phyloP scores from a whole-genome alignment of 352 stramenopile species.

The Globisporangium ultimum region DNA sequence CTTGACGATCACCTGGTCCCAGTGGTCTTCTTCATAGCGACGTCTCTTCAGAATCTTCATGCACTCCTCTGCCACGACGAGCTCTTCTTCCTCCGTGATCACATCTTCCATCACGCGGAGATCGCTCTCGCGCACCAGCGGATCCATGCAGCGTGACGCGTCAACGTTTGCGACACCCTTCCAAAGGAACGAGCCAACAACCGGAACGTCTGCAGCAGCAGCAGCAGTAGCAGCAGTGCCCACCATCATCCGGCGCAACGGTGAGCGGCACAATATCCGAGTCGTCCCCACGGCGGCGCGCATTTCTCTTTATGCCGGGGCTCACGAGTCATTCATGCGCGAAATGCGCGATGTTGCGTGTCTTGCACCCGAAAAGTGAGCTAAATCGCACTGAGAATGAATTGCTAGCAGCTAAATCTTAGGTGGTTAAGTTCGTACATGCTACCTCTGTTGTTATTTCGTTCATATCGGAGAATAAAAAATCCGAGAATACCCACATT shows the following conservation, averaged over 20 bases:
- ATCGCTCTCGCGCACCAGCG: constrained; percentile 52
- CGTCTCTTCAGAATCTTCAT: constrained; percentile 54
- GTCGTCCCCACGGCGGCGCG: neutral
- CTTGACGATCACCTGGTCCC: constrained; percentile 85
- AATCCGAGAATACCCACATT: neutral
- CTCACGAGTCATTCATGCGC: neutral
- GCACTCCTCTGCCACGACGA: constrained; percentile 68
- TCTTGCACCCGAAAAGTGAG: neutral
- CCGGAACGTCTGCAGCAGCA: neutral
- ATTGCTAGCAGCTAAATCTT: neutral
- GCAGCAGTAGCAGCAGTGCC: neutral
- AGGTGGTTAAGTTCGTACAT: neutral
- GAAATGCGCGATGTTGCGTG: constrained; percentile 1
- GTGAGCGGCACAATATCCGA: constrained; percentile 8
- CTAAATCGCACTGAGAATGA: neutral
- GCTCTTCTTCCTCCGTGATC: constrained; percentile 73
- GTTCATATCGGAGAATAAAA: neutral
- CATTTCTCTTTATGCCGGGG: neutral
- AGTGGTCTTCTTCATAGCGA: constrained; percentile 80
- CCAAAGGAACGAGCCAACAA: constrained; percentile 18
- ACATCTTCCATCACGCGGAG: constrained; percentile 65
- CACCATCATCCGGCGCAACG: neutral
- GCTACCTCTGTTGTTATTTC: too few species aligned
- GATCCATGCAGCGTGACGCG: constrained; percentile 49
- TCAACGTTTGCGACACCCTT: constrained; percentile 45